Evolutionary conservation across 2,329 filamentous ascomycete genomes (phyloP).

Genomic region (Proliferodiscus dingleyae): DNA sequence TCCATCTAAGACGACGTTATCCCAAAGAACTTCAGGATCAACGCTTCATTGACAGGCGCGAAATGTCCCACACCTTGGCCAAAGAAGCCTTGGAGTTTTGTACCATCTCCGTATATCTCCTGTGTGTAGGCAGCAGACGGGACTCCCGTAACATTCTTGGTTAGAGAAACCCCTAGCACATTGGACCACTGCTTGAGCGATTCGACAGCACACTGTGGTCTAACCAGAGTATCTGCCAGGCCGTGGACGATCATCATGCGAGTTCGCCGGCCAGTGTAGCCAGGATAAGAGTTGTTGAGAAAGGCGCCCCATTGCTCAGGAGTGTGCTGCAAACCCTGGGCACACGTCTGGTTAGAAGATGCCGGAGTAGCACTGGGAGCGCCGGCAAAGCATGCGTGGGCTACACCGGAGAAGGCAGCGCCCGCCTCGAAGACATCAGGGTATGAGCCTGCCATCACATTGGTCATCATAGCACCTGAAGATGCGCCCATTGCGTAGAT

Average conservation of each 20-base stretch:
- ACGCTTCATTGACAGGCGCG: neutral
- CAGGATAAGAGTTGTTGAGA: constrained; percentile 34
- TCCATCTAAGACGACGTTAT: neutral
- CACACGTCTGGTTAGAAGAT: constrained; percentile 49
- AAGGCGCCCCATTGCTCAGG: constrained; percentile 43
- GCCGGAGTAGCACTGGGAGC: constrained; percentile 37
- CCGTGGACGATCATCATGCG: constrained; percentile 28
- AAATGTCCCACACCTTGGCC: neutral
- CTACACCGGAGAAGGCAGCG: constrained; percentile 40
- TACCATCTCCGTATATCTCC: constrained; percentile 17
- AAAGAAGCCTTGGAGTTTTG: constrained; percentile 1
- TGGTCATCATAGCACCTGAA: constrained; percentile 49
- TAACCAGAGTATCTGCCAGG: constrained; percentile 33
- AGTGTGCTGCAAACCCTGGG: constrained; percentile 28
- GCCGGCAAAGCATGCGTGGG: constrained; percentile 39
- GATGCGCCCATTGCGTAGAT: constrained; percentile 50
- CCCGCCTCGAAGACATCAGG: constrained; percentile 44
- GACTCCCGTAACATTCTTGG: constrained; percentile 23
- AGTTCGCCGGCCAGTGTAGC: constrained; percentile 29
- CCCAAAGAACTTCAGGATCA: constrained; percentile 5
- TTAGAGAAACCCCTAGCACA: constrained; percentile 33
- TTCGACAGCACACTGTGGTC: constrained; percentile 36
- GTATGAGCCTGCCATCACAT: constrained; percentile 43
- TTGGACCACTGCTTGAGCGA: constrained; percentile 42
- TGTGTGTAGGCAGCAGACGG: constrained; percentile 28